Conservation (phyloP, 371 early-diverging fungal species). For the Saksenaea vasiformis region DNA sequence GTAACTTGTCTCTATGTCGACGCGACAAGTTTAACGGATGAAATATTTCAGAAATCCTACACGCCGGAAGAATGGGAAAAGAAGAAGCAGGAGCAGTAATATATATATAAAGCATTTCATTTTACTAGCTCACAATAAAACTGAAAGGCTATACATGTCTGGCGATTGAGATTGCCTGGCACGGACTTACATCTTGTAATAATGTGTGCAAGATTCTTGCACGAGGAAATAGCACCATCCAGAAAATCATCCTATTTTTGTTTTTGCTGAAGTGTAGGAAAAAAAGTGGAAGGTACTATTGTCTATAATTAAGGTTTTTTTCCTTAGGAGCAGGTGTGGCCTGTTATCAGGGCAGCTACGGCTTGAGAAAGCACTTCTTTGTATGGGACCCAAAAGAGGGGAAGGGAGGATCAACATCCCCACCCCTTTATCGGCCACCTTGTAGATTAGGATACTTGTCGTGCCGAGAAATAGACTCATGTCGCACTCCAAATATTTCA, state of each 20-base stretch:
- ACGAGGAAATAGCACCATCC: not conserved
- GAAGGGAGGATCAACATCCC: not conserved
- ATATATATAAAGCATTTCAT: not conserved
- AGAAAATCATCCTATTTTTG: not conserved
- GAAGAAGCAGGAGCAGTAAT: conserved; percentile 28
- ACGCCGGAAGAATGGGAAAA: conserved; percentile 73
- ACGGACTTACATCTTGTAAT: too few species aligned
- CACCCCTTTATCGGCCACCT: not conserved
- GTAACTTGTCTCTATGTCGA: conserved; percentile 31
- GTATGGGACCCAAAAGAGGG: not conserved
- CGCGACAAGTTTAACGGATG: not conserved
- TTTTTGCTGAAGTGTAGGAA: too few species aligned
- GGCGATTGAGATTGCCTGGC: too few species aligned
- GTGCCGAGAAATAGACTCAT: not conserved
- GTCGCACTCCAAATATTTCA: not conserved
- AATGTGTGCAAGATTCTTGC: too few species aligned
- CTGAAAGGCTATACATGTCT: too few species aligned
- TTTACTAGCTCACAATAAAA: not conserved
- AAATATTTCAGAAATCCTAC: conserved; percentile 61
- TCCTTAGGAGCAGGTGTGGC: not conserved
- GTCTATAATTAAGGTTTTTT: not conserved
- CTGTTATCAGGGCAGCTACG: not conserved
- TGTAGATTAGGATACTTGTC: not conserved
- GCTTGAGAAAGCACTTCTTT: not conserved
- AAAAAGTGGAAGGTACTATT: not conserved